Percentiles rank a stretch among this genome's conserved stretches.
These are phyloP conservation scores for Daedaleopsis sinensis DNA, from an alignment of 768 basidiomycete genomes.

Conservation along the genomic window DNA sequence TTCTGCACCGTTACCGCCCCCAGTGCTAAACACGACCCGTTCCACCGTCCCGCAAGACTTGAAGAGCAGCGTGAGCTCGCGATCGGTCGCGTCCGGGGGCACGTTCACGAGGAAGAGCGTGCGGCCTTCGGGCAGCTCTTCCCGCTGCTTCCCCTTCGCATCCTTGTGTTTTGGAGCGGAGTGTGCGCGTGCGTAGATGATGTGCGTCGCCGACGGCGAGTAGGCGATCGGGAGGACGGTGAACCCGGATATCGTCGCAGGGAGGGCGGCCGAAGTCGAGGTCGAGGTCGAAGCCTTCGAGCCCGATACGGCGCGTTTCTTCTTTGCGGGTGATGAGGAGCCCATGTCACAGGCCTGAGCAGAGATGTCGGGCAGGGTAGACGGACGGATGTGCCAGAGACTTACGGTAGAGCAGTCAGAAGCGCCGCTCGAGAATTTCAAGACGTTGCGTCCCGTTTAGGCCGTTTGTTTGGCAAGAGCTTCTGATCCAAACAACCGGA, in stretches of 20 bases:
- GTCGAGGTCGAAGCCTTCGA: background rate
- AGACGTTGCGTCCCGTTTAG: background rate
- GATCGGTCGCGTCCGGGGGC: conserved; percentile 85
- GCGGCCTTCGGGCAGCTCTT: conserved; percentile 52
- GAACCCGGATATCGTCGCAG: conserved; percentile 46
- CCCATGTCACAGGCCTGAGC: background rate
- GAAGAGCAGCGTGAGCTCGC: conserved; percentile 80
- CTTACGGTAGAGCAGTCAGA: too few relatives aligned
- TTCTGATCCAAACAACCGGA: conserved; percentile 13
- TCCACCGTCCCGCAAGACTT: conserved; percentile 78
- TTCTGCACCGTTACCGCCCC: conserved; percentile 42
- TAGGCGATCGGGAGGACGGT: conserved; percentile 48
- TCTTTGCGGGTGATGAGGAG: background rate
- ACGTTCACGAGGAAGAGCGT: conserved; percentile 90
- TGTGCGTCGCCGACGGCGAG: conserved; percentile 53
- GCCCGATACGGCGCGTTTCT: background rate
- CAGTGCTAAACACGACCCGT: conserved; percentile 54
- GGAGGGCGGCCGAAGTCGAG: conserved; percentile 19
- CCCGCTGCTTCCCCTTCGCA: conserved; percentile 26
- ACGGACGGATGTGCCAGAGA: too few relatives aligned
- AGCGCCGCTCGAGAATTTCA: too few relatives aligned
- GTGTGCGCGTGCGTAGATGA: conserved; percentile 79
- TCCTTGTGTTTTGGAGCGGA: conserved; percentile 46
- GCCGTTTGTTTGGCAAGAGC: conserved; percentile 13
- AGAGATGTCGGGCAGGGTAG: background rate